Base-by-base conservation (phyloP, 371 early-diverging fungal genomes). In the Mucor indicus region DNA sequence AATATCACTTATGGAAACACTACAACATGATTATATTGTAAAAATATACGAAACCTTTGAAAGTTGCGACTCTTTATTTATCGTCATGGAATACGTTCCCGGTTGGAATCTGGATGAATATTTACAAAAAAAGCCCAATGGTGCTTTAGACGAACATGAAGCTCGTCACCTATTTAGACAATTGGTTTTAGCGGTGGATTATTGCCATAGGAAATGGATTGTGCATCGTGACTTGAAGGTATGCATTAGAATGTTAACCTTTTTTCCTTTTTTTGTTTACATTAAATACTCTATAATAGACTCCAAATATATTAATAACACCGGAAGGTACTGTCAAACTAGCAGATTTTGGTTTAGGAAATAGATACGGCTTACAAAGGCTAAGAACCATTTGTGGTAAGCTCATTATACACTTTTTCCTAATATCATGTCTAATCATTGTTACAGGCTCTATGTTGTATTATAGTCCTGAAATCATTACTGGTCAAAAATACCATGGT, bases 1-100 rank as follows among this genome's bases (percentile, higher is more conserved):
- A 70, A 86, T 92, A 19, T 65, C 82, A 15, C 80, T 96, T 38
- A 87, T 96, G 86, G 92, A 92, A 63, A 59, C 86, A 24, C 71
- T 95, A 13, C 78, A 88, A 49, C 93, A 93, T 54, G 85, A 86
- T 19, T 82, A 91, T 62, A 87, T 96, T 51, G 91, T 95, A 23
- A 85, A 88, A 54, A 77, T 96, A 5, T 82, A 90, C 55, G 96
- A 95, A 67, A 93, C 95, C 13, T 86, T 91, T 45, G 92, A 90
- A 58, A 95, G 93, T 35, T 84, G 84, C 41, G 74, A 85, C 50
- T 85, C 91, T 16, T 73, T 93, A 8, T 89, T 82, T 64, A 67
- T 92, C 31, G 69, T 83, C 19, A 75, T 85, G 81, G 85, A 85
- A 54, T 83, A 83, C 44, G 73, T 83, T 3, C 75, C 64, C 46